Conservation (phyloP, 768 basidiomycete species). For the Macrocybe gigantea region DNA sequence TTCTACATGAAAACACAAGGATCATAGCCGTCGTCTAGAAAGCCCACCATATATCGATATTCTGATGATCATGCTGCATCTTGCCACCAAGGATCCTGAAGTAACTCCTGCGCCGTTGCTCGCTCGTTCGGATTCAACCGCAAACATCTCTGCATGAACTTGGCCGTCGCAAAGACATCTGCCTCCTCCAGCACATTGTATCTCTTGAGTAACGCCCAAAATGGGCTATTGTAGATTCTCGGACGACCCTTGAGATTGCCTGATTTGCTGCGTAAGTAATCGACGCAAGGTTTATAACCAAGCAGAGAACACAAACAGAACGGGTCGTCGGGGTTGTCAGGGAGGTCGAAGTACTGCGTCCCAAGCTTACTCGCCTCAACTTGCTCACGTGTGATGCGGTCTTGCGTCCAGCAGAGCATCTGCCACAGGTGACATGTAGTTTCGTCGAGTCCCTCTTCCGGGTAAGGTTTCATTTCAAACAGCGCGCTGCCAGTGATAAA, state of each 20-base stretch:
- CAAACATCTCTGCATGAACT: constrained; percentile 16
- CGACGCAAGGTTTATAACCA: background rate
- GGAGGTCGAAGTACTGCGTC: constrained; percentile 9
- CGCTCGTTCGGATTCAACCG: constrained; percentile 16
- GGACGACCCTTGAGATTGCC: constrained; percentile 14
- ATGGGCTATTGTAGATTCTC: constrained; percentile 7
- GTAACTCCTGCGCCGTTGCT: constrained; percentile 16
- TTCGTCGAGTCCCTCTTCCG: constrained; percentile 3
- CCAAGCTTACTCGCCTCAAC: constrained; percentile 5
- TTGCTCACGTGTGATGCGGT: constrained; percentile 1
- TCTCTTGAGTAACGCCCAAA: constrained; percentile 8
- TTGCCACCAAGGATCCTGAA: constrained; percentile 13
- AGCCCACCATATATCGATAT: too few species aligned
- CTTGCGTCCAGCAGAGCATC: constrained; percentile 5
- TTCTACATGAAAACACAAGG: background rate
- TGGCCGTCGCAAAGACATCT: constrained; percentile 10
- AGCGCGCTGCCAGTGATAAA: constrained; percentile 8
- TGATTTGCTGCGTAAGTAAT: constrained; percentile 2
- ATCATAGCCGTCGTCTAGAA: background rate
- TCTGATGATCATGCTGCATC: background rate
- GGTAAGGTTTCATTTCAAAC: constrained; percentile 5
- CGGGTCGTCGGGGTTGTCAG: background rate
- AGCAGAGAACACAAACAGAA: constrained; percentile 1
- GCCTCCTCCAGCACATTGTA: constrained; percentile 9
- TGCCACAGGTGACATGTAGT: background rate